These are phyloP conservation scores for Chytriomyces sp. DNA, from an alignment of 192 early-diverging fungal genomes.

Conservation along the genomic window DNA sequence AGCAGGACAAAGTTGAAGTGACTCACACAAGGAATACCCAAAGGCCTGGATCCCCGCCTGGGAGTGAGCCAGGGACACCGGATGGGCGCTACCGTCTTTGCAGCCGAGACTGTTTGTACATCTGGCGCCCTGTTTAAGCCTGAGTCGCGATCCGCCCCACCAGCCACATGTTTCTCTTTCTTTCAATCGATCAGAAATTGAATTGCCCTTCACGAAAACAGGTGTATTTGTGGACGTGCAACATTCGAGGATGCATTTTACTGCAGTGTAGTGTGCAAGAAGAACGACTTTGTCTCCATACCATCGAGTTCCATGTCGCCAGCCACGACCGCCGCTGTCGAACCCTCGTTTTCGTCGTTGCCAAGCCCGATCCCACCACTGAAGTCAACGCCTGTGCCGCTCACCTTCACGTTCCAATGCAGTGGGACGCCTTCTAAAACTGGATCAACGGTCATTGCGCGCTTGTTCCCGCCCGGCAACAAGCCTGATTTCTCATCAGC, in stretches of 20 bases:
- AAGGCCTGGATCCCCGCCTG: not conserved
- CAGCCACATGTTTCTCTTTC: no score
- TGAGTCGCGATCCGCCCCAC: not conserved
- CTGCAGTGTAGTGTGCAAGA: constrained; percentile 1
- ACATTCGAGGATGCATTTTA: not conserved
- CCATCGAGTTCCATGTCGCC: not conserved
- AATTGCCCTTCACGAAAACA: not conserved
- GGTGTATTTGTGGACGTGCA: not conserved
- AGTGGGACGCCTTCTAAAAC: not conserved
- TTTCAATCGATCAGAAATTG: not conserved
- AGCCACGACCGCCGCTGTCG: not conserved
- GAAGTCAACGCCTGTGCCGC: not conserved
- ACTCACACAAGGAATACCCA: not conserved
- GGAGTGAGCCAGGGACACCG: not conserved
- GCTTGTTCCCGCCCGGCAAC: no score
- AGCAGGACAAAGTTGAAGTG: no score
- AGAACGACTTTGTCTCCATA: not conserved
- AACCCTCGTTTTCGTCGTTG: not conserved
- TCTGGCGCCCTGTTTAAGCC: not conserved
- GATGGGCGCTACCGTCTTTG: not conserved
- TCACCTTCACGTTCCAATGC: not conserved
- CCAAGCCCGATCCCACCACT: not conserved
- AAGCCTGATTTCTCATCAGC: no score
- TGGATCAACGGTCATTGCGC: no score
- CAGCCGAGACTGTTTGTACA: no score